Base-by-base conservation (phyloP, 1,139 yeast species). In the Saccharomyces pastorianus region DNA sequence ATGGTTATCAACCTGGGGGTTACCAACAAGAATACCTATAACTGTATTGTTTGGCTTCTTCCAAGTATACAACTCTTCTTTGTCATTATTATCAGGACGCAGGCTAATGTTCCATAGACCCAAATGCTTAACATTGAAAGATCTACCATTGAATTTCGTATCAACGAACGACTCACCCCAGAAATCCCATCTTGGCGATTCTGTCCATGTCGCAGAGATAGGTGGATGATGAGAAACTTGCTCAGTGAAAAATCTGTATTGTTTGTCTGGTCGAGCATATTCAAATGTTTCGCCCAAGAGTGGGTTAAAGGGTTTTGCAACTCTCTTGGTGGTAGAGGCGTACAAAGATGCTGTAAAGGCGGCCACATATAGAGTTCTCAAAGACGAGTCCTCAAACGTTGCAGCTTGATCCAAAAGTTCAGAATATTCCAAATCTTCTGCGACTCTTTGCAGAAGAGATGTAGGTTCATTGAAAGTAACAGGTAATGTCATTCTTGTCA, bases 171-270 rank as follows among this genome's bases (percentile, higher is more conserved):
- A 85, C 66, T 91, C 97, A 56, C 99, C 99, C 67, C 84, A 91
- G 67, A 90, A 93, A 61, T 90, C 96, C 99, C 99, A 93, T 61
- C 83, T 82, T 1, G 89, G 81, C 2, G 96, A 82, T 69, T 91
- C 96, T 1, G 96, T 95, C 64, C 81, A 73, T 61, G 95, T 80
- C 0, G 99, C 99, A 62, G 96, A 88, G 58, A 93, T 83, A 1
- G 98, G 96, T 1, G 99, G 99, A 72, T 93, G 98, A 67, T 93
- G 99, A 60, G 96, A 86, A 13, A 93, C 98, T 71, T 93, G 99
- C 71, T 93, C 99, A 11, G 88, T 82, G 61, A 93, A 76, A 68
- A 89, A 81, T 66, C 99, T 78, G 71, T 83, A 93, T 47, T 88
- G 85, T 63, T 82, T 78, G 64, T 91, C 96, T 0, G 96, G 96